Conservation (phyloP, 2,329 filamentous ascomycete genomes). For the Lachnellula subtilissima region DNA sequence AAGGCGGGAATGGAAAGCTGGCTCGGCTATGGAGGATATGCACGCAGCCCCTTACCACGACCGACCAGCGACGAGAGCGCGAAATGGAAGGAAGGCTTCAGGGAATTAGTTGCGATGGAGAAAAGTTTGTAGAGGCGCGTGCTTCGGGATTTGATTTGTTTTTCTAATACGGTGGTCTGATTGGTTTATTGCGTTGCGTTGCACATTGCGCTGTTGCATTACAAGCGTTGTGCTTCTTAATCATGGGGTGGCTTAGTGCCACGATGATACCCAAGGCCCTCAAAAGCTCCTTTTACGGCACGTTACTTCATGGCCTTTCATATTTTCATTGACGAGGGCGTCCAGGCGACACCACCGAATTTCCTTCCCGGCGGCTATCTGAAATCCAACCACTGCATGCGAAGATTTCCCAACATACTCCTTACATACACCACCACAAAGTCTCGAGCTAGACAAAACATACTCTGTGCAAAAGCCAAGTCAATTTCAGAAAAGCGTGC, state of each 20-base stretch:
- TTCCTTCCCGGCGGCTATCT: too few relatives aligned
- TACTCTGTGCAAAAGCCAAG: not conserved
- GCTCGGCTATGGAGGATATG: constrained; percentile 57
- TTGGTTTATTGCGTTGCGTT: not conserved
- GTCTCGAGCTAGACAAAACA: constrained; percentile 1
- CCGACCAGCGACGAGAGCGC: constrained; percentile 45
- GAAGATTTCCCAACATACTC: not conserved
- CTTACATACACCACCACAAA: not conserved
- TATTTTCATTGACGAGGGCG: not conserved
- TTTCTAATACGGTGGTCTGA: not conserved
- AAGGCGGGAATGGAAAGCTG: constrained; percentile 60
- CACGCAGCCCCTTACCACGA: constrained; percentile 45
- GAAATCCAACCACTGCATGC: not conserved
- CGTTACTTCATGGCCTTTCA: not conserved
- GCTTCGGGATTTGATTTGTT: not conserved
- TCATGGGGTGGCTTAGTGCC: not conserved
- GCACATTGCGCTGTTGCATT: not conserved
- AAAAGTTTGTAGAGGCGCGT: constrained; percentile 30
- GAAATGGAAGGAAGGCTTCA: constrained; percentile 52
- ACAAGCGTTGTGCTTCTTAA: not conserved
- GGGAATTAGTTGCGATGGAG: constrained; percentile 48
- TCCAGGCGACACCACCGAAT: not conserved
- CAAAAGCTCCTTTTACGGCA: not conserved
- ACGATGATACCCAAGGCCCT: not conserved
- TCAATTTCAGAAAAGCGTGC: not conserved